Conservation (phyloP, 306 rosid genomes). For the Echinosophora koreensis region DNA sequence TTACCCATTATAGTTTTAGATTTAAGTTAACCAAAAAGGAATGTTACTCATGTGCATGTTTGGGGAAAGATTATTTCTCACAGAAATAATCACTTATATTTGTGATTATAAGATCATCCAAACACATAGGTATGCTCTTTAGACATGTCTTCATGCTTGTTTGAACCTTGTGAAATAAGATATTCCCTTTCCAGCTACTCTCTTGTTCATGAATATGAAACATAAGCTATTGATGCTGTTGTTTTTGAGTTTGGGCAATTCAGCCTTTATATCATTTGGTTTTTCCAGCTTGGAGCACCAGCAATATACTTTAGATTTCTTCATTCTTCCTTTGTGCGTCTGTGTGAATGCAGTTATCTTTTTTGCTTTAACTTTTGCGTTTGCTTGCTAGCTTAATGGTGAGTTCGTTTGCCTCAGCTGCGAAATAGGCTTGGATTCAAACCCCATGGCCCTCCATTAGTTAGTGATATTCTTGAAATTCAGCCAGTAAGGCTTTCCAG, state of each 20-base stretch:
- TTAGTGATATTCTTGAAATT: not conserved
- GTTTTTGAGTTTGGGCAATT: not conserved
- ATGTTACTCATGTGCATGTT: not conserved
- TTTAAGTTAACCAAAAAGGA: not conserved
- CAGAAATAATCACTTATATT: not conserved
- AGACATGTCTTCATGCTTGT: conserved; percentile 8
- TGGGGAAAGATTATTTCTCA: not conserved
- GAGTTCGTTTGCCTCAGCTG: not conserved
- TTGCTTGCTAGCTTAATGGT: not conserved
- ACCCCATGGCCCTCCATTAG: not conserved
- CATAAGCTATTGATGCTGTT: not conserved
- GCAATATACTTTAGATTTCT: not conserved
- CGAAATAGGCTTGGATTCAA: not conserved
- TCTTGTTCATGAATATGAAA: conserved; percentile 12
- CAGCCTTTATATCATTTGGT: not conserved
- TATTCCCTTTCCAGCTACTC: not conserved
- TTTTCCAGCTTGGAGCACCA: not conserved
- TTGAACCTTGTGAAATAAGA: not conserved
- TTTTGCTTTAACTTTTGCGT: not conserved
- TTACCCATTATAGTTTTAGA: not conserved
- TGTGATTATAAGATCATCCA: not conserved
- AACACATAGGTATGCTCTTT: not conserved
- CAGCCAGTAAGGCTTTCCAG: not conserved
- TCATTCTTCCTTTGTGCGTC: not conserved
- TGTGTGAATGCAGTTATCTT: not conserved